Conservation (phyloP, 495 filamentous ascomycete species). For the Neurospora sp. region DNA sequence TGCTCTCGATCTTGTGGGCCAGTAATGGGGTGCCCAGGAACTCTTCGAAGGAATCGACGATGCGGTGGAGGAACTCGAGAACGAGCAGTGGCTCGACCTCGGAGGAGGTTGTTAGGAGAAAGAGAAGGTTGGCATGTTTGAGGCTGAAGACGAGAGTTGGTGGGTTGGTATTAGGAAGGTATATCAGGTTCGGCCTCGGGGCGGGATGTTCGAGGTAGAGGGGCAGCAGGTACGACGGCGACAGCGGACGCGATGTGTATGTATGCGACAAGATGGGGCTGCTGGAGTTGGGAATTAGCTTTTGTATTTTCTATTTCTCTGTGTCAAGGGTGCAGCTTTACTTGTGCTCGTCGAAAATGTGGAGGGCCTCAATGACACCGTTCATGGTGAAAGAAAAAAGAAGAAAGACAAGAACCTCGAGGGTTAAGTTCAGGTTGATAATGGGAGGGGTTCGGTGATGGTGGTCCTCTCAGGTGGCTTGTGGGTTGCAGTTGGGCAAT, state of each 20-base stretch:
- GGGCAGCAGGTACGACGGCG: slow-evolving; percentile 64
- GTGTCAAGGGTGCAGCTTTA: slow-evolving; percentile 25
- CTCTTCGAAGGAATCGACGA: slow-evolving; percentile 89
- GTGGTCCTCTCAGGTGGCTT: background rate
- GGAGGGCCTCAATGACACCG: slow-evolving; percentile 86
- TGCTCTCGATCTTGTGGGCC: slow-evolving; percentile 71
- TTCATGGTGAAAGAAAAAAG: slow-evolving; percentile 43
- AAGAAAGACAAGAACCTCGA: background rate
- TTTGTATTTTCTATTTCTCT: background rate
- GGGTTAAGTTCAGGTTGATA: background rate
- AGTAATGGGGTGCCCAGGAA: slow-evolving; percentile 86
- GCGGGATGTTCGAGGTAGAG: slow-evolving; percentile 78
- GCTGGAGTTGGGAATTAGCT: slow-evolving; percentile 9
- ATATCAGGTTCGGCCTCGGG: slow-evolving; percentile 78
- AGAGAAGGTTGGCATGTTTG: slow-evolving; percentile 74
- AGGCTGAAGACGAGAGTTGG: slow-evolving; percentile 87
- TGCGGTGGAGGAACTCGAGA: slow-evolving; percentile 87
- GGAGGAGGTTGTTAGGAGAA: slow-evolving; percentile 69
- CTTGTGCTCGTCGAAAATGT: slow-evolving; percentile 93
- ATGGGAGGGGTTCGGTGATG: background rate
- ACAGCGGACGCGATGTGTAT: slow-evolving; percentile 64
- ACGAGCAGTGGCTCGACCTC: slow-evolving; percentile 91
- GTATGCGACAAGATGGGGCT: slow-evolving; percentile 44
- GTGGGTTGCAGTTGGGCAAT: background rate
- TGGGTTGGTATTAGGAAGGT: slow-evolving; percentile 69